These are phyloP conservation scores for Cocos nucifera DNA, from an alignment of 176 grass and related monocot genomes.

Conservation along the genomic window DNA sequence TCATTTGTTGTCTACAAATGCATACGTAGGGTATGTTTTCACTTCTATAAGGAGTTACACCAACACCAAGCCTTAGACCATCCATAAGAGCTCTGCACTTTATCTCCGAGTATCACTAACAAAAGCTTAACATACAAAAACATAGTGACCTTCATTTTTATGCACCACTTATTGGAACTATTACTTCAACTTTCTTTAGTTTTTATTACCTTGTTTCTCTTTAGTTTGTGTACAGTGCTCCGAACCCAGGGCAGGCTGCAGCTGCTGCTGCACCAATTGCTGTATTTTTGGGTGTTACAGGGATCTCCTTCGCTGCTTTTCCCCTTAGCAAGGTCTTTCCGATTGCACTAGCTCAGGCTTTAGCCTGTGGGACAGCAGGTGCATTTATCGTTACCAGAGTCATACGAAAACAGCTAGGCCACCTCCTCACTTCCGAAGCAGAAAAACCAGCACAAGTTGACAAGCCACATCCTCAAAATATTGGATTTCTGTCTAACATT, in stretches of 20 bases:
- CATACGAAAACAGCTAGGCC: conserved; percentile 67
- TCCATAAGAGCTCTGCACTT: too few relatives aligned
- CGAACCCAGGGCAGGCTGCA: conserved; percentile 94
- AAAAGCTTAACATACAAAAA: too few relatives aligned
- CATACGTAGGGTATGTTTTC: conserved; percentile 71
- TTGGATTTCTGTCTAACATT: conserved; percentile 58
- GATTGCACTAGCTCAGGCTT: conserved; percentile 60
- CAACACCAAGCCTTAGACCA: too few relatives aligned
- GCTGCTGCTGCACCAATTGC: conserved; percentile 86
- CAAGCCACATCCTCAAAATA: conserved; percentile 31
- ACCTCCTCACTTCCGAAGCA: conserved; percentile 71
- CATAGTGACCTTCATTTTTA: too few relatives aligned
- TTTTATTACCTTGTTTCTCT: conserved; percentile 22
- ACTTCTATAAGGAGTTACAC: not conserved
- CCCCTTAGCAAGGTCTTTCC: conserved; percentile 61
- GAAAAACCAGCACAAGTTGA: conserved; percentile 37
- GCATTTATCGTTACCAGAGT: conserved; percentile 60
- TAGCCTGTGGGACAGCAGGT: conserved; percentile 66
- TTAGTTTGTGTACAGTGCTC: conserved; percentile 96
- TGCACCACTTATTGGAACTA: too few relatives aligned
- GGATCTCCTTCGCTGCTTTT: conserved; percentile 80
- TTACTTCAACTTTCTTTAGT: not conserved
- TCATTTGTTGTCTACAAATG: conserved; percentile 97
- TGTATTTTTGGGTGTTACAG: conserved; percentile 76
- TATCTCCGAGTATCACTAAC: too few relatives aligned